phyloP scores from a whole-genome alignment of 2,329 filamentous ascomycete species.

The Venturia asperata region DNA sequence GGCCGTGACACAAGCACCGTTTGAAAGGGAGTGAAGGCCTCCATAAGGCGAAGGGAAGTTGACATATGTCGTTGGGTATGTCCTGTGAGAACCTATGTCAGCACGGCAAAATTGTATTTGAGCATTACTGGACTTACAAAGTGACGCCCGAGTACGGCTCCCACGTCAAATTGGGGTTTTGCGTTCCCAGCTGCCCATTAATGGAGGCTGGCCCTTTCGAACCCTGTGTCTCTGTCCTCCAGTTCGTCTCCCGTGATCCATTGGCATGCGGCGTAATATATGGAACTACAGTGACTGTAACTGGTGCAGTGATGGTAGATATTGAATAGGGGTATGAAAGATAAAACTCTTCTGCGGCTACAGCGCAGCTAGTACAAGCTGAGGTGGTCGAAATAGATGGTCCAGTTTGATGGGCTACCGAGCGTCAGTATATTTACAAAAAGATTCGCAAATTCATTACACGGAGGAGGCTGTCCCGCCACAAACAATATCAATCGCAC shows the following conservation, averaged over 20 bases:
- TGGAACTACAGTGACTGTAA: background rate
- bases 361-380: constrained; percentile 1
- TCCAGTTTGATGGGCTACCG: background rate
- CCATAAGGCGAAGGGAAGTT: constrained; percentile 1
- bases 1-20: background rate
- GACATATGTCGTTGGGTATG: constrained; percentile 1
- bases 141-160: background rate
- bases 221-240: constrained; percentile 3
- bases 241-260: constrained; percentile 4
- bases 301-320: background rate
- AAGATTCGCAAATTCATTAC: background rate
- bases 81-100: background rate
- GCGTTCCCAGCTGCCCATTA: background rate
- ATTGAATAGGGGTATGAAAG: constrained; percentile 5
- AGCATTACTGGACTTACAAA: background rate
- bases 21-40: background rate
- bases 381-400: background rate
- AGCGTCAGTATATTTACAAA: background rate
- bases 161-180: background rate
- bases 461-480: background rate
- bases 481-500: background rate
- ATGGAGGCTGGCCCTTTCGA: background rate
- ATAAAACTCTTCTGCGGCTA: constrained; percentile 1
- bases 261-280: background rate
- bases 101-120: background rate